These are phyloP conservation scores for Grosmannia serpens DNA, from an alignment of 2,329 filamentous ascomycete species.

Conservation along the genomic window DNA sequence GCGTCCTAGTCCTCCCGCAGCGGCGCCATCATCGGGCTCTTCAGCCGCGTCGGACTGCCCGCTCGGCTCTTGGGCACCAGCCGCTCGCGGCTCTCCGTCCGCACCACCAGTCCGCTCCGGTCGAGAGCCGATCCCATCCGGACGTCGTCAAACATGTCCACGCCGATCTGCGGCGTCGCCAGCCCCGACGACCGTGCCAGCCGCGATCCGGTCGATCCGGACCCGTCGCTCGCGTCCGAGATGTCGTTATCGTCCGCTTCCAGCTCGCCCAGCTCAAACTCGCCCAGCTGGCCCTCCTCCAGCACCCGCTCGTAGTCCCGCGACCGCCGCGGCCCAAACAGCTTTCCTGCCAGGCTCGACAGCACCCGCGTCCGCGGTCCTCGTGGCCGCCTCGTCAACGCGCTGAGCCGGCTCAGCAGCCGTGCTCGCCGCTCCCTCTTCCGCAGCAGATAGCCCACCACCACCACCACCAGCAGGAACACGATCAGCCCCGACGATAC, in stretches of 20 bases:
- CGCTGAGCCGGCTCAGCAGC: constrained; percentile 42
- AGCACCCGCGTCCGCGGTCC: constrained; percentile 23
- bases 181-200: constrained; percentile 47
- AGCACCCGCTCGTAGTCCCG: constrained; percentile 70
- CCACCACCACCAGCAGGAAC: constrained; percentile 59
- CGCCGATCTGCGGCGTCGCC: constrained; percentile 51
- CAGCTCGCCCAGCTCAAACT: constrained; percentile 62
- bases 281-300: constrained; percentile 58
- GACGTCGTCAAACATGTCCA: constrained; percentile 38
- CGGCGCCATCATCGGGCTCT: constrained; percentile 44
- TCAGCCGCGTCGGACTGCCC: constrained; percentile 45
- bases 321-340: constrained; percentile 46
- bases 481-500: constrained; percentile 64
- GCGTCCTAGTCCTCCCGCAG: constrained; percentile 25
- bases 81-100: constrained; percentile 79
- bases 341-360: constrained; percentile 43
- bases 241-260: constrained; percentile 53
- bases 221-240: not conserved
- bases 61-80: constrained; percentile 53
- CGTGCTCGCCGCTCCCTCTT: constrained; percentile 64
- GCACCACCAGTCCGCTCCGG: constrained; percentile 61
- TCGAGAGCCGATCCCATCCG: constrained; percentile 38
- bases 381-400: constrained; percentile 27
- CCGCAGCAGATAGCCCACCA: constrained; percentile 62
- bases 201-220: not conserved